Base-by-base conservation (phyloP, 441 rosid genomes). In the Erodium trifolium region DNA sequence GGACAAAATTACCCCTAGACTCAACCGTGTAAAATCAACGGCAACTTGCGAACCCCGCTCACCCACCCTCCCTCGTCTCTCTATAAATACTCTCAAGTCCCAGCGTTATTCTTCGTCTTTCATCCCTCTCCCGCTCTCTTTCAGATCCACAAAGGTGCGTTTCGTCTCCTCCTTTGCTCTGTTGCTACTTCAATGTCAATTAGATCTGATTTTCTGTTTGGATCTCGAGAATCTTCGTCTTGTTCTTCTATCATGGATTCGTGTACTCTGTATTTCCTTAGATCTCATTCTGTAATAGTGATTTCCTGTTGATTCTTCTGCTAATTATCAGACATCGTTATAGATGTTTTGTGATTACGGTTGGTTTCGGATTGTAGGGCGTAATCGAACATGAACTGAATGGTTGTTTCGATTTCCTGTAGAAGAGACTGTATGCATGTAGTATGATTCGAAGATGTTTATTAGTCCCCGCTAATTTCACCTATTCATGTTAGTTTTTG, bases 111-210 rank as follows among this genome's bases (percentile, higher is more conserved):
- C 60, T 53, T 53, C 60, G 19, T 14, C 60, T 53, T 53, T 39
- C 60, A 53, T 16, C 60, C 14, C 60, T 53, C 60, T 53, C 19
- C 60, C 7, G 60, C 60, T 53, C 16, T 49, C 14, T 8, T 53
- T 53, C 60, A 53, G 60, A 53, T 53, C 60, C 60, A 53, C 60
- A 4, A 16, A 53, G 60, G 60, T 53, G 60, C 60, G 60, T 53
- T 17, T 53, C 60, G 17, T 53, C 23, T 14, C 60, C 27, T 23
- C 27, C 27, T 53, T 3, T 12, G 5, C 16, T 53, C 23, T 53
- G 0, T 17, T 6, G 19, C 10, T 53, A 18, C 60, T 53, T 53
- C 60, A n/a, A 14, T 53, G 18, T 16, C 1, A 14, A 0, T 16
- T 16, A 5, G 8, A 14, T 16, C 60, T 53, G 19, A 16, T 53